Base-by-base conservation (phyloP, 306 rosid genomes). In the Calophaca sinica region DNA sequence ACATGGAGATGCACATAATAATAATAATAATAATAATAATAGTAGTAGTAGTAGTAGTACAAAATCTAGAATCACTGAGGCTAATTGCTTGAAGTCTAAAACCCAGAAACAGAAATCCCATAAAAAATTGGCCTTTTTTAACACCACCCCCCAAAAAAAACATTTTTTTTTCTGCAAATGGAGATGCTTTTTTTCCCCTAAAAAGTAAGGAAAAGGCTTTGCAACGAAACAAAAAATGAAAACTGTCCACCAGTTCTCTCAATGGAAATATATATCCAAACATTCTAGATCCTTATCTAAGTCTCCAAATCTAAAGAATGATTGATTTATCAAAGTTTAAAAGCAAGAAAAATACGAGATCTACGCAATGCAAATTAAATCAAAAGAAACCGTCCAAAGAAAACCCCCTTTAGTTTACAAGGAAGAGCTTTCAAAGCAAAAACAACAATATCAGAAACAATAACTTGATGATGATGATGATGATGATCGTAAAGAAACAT, bases 331-430 rank as follows among this genome's bases (percentile, higher is more conserved):
- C 4, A 35, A 35, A 54, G 57, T 57, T 73, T 39, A 29, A 72
- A 72, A 67, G 70, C 57, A 58, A 75, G n/a, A 54, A 42, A 82
- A 72, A 28, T 2, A 54, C 55, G 46, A 74, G 87, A 86, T 83
- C 86, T 45, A 79, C 32, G 38, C 76, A 65, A 13, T 50, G 57
- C 26, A 78, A 61, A 44, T 29, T 4, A 54, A 63, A 74, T 41
- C 63, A 84, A 60, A 74, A 10, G 12, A 53, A 9, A 8, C 4
- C 52, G 38, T 33, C 26, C 26, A 20, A 20, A 20, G 1, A 20
- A 20, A 20, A 20, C 0, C 26, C 26, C 26, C 26, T 15, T 33
- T 28, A 54, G 53, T 31, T 20, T 12, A 35, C 9, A 38, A 50
- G 15, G 15, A 39, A 62, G 42, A 53, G 54, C 12, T 62, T 52